Percentiles rank a stretch among this genome's conserved stretches.
Evolutionary conservation across 108 stramenopile genomes (phyloP).

Genomic region (Skeletonema potamos): DNA sequence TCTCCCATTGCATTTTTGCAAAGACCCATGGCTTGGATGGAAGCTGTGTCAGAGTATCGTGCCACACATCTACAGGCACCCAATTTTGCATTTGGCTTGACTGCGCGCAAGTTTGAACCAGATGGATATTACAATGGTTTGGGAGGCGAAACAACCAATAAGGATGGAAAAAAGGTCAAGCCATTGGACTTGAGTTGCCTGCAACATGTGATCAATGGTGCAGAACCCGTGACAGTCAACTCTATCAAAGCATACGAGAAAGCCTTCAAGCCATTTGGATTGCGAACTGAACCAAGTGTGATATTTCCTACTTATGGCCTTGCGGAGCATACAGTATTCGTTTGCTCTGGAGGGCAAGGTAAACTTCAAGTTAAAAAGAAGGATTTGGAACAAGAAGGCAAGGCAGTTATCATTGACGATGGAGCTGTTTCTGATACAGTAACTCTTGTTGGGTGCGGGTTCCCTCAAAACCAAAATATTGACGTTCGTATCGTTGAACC

Average conservation of each 20-base stretch:
- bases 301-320: conserved; percentile 96
- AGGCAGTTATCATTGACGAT: conserved; percentile 40
- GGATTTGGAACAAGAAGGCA: conserved; percentile 66
- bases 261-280: conserved; percentile 75
- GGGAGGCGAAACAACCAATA: conserved; percentile 9
- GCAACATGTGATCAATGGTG: conserved; percentile 94
- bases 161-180: conserved; percentile 16
- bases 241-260: conserved; percentile 79
- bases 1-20: conserved; percentile 94
- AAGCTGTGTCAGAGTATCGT: conserved; percentile 70
- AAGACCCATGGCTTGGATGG: conserved; percentile 92
- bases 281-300: conserved; percentile 50
- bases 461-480: conserved; percentile 64
- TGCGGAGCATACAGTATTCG: conserved; percentile 98
- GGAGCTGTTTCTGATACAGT: conserved; percentile 8
- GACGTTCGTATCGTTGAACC: conserved; percentile 84
- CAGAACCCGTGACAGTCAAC: conserved; percentile 89
- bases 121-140: conserved; percentile 28
- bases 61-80: conserved; percentile 98
- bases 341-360: conserved; percentile 85
- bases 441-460: conserved; percentile 83
- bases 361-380: conserved; percentile 66
- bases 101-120: conserved; percentile 83
- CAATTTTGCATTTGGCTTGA: conserved; percentile 95
- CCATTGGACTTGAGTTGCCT: conserved; percentile 82